Base-by-base conservation (phyloP, 441 rosid species). In the Brassica balearica region DNA sequence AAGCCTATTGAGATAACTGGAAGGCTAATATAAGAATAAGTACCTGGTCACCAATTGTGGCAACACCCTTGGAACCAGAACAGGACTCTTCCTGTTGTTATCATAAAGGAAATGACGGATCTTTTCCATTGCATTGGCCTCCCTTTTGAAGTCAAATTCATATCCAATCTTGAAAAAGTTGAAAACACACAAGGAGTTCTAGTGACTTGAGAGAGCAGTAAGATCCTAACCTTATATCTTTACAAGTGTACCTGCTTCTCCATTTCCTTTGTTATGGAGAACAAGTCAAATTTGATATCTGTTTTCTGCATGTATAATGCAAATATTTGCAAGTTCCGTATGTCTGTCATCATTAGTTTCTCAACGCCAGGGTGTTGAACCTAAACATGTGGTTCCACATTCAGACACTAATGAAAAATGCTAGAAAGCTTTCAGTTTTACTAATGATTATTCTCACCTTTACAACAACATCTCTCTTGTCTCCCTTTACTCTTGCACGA, bases 311-410 rank as follows among this genome's bases (percentile, higher is more conserved):
- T 86, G 91, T 85, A 94, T 20, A 89, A 82, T 61, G 98, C 97
- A 82, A 94, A 91, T 63, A 90, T 89, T 87, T 94, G 98, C 82
- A 94, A 74, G 83, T 94, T 94, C 66, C 85, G 88, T 80, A 94
- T 90, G 81, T 94, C 98, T 7, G 93, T 92, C 96, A 91, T 90
- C 98, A 94, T 94, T 84, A 92, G 81, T 72, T 87, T 85, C 72
- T 88, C 87, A 83, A 94, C 85, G 70, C 97, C 98, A 62, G 96
- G 98, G 86, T 90, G 98, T 84, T 94, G 98, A 74, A 94, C 96
- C 98, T 94, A 80, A 78, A 11, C 51, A 82, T 59, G 69, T 63
- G 25, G 64, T 53, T 61, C 36, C 53, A 81, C 27, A 62, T 71
- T 82, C 80, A 80, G 81, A 78, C 48, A 73, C 69, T 62, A 48